These are phyloP conservation scores for Aspergillus felis DNA, from an alignment of 2,329 filamentous ascomycete species.

Conservation along the genomic window DNA sequence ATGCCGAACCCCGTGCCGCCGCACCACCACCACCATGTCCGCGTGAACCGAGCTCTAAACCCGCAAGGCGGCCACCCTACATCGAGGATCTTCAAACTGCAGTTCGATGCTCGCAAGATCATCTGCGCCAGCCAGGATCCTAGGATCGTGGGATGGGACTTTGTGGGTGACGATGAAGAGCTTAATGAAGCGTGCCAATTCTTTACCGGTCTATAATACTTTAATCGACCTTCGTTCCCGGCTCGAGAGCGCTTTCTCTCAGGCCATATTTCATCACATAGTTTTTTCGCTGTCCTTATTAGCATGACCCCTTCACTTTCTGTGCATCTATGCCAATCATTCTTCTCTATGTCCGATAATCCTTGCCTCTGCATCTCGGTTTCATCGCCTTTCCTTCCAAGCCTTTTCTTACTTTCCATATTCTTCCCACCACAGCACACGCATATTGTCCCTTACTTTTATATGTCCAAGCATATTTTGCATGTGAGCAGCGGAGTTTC, in stretches of 20 bases:
- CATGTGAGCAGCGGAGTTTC: conserved; percentile 7
- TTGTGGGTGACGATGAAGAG: conserved; percentile 79
- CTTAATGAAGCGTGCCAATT: conserved; percentile 74
- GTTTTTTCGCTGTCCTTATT: background rate
- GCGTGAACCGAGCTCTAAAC: conserved; percentile 20
- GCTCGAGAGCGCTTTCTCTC: background rate
- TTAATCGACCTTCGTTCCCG: background rate
- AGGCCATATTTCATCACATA: background rate
- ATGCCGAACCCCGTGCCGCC: background rate
- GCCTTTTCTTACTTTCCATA: background rate
- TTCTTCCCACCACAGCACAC: background rate
- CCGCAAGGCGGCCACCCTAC: conserved; percentile 36
- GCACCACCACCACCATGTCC: background rate
- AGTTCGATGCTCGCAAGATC: conserved; percentile 90
- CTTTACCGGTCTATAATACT: conserved; percentile 53
- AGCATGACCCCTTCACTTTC: background rate
- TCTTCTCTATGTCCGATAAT: background rate
- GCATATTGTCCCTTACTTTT: background rate
- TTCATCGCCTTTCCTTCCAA: background rate
- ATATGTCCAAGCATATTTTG: background rate
- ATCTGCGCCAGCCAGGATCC: conserved; percentile 91
- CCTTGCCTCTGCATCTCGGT: background rate
- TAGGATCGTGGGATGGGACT: conserved; percentile 96
- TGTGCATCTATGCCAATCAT: background rate
- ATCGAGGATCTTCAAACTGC: conserved; percentile 84